Percentiles rank a stretch among this genome's conserved stretches.
phyloP scores from a whole-genome alignment of 208 protist species.

The Leishmania mexicana region DNA sequence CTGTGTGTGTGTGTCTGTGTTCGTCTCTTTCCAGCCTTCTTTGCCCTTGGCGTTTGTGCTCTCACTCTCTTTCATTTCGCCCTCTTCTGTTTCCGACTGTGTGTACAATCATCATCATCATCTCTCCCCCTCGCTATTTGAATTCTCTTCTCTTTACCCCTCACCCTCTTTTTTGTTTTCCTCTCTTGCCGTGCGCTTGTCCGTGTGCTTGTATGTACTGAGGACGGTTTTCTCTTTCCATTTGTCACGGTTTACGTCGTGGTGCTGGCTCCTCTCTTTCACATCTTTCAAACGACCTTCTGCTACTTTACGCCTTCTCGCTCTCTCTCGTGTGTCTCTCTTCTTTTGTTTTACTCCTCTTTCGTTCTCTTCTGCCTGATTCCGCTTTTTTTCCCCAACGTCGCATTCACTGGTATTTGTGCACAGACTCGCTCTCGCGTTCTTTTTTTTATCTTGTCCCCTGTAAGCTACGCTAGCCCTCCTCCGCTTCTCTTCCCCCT shows the following conservation, averaged over 20 bases:
- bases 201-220: background rate
- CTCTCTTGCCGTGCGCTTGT: background rate
- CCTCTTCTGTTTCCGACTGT: background rate
- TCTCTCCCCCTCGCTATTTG: background rate
- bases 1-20: background rate
- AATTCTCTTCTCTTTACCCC: background rate
- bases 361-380: background rate
- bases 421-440: background rate
- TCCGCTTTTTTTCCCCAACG: background rate
- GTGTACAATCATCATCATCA: background rate
- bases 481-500: background rate
- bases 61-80: background rate
- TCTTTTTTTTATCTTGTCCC: background rate
- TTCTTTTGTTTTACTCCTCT: background rate
- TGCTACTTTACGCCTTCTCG: conserved; percentile 2
- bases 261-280: background rate
- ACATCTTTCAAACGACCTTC: background rate
- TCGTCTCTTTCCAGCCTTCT: background rate
- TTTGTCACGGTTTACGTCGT: background rate
- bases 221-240: background rate
- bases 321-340: background rate
- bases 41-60: background rate
- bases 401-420: background rate
- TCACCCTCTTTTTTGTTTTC: background rate
- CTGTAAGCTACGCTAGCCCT: background rate